Conservation (phyloP, 169 alveolate species). For the Plasmodium ovale region DNA sequence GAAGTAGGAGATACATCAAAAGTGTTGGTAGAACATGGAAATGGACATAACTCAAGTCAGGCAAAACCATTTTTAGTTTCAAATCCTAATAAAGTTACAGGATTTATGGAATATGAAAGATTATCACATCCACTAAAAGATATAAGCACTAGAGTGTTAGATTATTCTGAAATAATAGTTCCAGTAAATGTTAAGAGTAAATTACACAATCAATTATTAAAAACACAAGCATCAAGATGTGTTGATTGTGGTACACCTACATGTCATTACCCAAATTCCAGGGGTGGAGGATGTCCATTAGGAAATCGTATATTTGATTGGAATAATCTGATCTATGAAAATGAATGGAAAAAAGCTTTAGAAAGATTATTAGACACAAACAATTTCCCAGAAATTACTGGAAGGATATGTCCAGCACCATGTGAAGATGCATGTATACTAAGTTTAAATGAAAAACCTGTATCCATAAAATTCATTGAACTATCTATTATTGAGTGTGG, state of each 20-base stretch:
- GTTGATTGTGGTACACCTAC: constrained; percentile 87
- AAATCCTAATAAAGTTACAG: constrained; percentile 76
- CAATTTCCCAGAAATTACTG: constrained; percentile 86
- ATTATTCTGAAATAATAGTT: constrained; percentile 76
- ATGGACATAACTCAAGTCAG: background rate
- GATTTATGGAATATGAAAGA: constrained; percentile 75
- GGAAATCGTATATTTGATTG: constrained; percentile 84
- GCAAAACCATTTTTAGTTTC: constrained; percentile 74
- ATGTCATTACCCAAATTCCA: constrained; percentile 81
- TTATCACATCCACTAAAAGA: constrained; percentile 75
- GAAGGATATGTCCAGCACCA: constrained; percentile 85
- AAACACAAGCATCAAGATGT: constrained; percentile 85
- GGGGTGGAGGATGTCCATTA: constrained; percentile 87
- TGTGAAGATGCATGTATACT: constrained; percentile 85
- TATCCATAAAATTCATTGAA: constrained; percentile 84
- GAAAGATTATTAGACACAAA: constrained; percentile 83
- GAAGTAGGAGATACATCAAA: constrained; percentile 3
- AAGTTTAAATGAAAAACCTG: constrained; percentile 83
- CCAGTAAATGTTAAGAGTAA: constrained; percentile 73
- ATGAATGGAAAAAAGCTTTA: constrained; percentile 83
- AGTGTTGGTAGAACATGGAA: background rate
- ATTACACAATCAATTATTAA: constrained; percentile 69
- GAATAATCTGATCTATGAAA: constrained; percentile 82
- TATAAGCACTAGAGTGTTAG: constrained; percentile 70
- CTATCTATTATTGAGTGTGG: constrained; percentile 82